A percentile compares a stretch with the other conserved stretches of the same genome.
Conservation (phyloP, 352 stramenopile genomes). For the Pythium monospermum region DNA sequence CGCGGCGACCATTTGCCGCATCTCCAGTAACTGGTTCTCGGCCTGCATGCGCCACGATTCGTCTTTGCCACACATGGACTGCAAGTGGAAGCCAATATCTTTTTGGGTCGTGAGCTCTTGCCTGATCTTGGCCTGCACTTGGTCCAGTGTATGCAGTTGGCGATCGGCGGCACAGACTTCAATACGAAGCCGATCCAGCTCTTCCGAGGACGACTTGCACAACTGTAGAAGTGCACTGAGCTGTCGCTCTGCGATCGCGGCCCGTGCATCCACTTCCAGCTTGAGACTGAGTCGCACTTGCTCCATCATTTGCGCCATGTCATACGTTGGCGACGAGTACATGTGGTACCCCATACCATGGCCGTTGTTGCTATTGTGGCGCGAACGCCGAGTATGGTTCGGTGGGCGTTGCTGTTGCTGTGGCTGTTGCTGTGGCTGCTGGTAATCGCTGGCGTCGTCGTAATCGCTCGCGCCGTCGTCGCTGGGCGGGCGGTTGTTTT, state of each 20-base stretch:
- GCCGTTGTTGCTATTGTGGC: not conserved
- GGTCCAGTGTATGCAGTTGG: slow-evolving; percentile 71
- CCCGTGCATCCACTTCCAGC: slow-evolving; percentile 72
- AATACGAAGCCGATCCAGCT: slow-evolving; percentile 60
- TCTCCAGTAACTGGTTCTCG: slow-evolving; percentile 73
- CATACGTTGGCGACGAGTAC: slow-evolving; percentile 68
- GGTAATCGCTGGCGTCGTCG: slow-evolving; percentile 2
- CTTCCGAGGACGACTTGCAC: slow-evolving; percentile 69
- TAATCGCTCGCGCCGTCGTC: slow-evolving; percentile 15
- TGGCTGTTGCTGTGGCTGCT: slow-evolving; percentile 5
- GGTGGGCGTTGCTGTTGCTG: not conserved
- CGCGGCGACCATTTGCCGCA: slow-evolving; percentile 66
- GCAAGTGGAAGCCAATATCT: slow-evolving; percentile 73
- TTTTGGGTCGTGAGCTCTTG: slow-evolving; percentile 81
- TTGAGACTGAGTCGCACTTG: slow-evolving; percentile 78
- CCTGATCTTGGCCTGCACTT: slow-evolving; percentile 68
- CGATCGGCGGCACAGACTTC: slow-evolving; percentile 68
- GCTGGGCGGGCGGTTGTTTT: slow-evolving; percentile 11
- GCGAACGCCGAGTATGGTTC: not conserved
- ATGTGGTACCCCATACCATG: slow-evolving; percentile 33
- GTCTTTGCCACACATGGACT: slow-evolving; percentile 82
- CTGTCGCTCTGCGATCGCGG: slow-evolving; percentile 70
- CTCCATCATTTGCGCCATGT: slow-evolving; percentile 84
- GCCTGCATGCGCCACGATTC: slow-evolving; percentile 82
- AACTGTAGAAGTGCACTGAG: slow-evolving; percentile 68